Percentiles rank a stretch among this genome's conserved stretches.
Conservation (phyloP, 306 rosid genomes). For the Lathyrus tuberosus region DNA sequence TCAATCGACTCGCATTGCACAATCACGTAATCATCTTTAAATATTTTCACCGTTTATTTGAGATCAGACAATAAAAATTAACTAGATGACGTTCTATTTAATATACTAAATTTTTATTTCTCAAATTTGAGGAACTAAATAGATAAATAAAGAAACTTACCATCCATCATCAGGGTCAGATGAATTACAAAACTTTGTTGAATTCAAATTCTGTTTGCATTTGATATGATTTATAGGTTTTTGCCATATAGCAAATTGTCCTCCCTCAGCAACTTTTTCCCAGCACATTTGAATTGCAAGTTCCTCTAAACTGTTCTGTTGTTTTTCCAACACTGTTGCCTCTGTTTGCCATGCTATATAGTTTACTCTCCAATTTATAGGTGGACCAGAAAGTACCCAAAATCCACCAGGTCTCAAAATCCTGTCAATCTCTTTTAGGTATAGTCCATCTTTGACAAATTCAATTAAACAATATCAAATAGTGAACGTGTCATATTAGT, state of each 20-base stretch:
- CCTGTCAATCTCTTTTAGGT: conserved; percentile 59
- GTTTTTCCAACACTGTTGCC: conserved; percentile 44
- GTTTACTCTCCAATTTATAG: conserved; percentile 62
- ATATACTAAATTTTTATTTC: too few relatives aligned
- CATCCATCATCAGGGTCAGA: conserved; percentile 56
- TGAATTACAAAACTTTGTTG: conserved; percentile 48
- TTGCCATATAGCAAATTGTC: conserved; percentile 53
- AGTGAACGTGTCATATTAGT: too few relatives aligned
- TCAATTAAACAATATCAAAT: conserved; percentile 24
- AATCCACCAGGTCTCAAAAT: conserved; percentile 64
- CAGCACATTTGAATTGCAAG: conserved; percentile 58
- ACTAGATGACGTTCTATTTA: too few relatives aligned
- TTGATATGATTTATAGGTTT: conserved; percentile 46
- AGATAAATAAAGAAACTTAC: conserved; percentile 32
- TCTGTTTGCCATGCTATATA: conserved; percentile 50
- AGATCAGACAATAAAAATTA: too few relatives aligned
- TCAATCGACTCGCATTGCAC: too few relatives aligned
- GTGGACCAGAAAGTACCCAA: conserved; percentile 72
- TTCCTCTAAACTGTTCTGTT: conserved; percentile 52
- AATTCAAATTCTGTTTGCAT: conserved; percentile 43
- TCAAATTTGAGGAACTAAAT: background rate
- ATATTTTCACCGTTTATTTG: too few relatives aligned
- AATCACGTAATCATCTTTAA: too few relatives aligned
- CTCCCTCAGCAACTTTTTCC: conserved; percentile 59
- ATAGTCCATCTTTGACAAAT: conserved; percentile 51